Evolutionary conservation across 1,139 yeast genomes (phyloP), one percentile per base, ranked within the genome.

Genomic region (Candida frijolesensis): DNA sequence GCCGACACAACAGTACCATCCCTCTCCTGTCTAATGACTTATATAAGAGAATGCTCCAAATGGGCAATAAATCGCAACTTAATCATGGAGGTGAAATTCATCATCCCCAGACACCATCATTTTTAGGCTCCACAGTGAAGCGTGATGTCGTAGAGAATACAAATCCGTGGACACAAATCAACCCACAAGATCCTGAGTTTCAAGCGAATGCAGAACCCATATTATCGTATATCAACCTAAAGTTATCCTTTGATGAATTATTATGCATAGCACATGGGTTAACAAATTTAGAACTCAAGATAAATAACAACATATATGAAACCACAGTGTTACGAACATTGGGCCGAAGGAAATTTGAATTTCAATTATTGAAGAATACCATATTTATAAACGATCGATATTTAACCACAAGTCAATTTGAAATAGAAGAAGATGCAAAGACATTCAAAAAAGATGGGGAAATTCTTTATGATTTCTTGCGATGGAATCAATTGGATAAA

Each of bases 381-480:
- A 60, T 70, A 3, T 73, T 72, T 53, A 57, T 64, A 3, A 67
- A 63, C 44, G 52, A 62, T 10, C 59, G 61, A 33, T 65, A 65
- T 52, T 61, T 74, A 12, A 64, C 76, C 0, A 55, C 66, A 6
- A 60, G 70, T 1, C 56, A 62, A 16, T 57, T 53, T 2, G 78
- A 73, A 11, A 52, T 76, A 1, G 59, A 60, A 22, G 47, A 52
- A n/a, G 58, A 56, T 25, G 52, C 54, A 43, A 48, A 39, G 32
- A 7, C 48, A 16, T 65, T 73, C 35, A 53, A 56, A 12, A 53
- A 56, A 12, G 57, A 62, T 42, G 60, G 61, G n/a, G 52, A 54
- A 5, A 54, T 72, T 9, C 61, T 74, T 18, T 62, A 66, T 3
- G 59, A 57, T 30, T 73, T 70, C 56, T 75, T 76, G 79, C 70